phyloP scores from a whole-genome alignment of 805 yeast species.

The Candida vaughaniae region DNA sequence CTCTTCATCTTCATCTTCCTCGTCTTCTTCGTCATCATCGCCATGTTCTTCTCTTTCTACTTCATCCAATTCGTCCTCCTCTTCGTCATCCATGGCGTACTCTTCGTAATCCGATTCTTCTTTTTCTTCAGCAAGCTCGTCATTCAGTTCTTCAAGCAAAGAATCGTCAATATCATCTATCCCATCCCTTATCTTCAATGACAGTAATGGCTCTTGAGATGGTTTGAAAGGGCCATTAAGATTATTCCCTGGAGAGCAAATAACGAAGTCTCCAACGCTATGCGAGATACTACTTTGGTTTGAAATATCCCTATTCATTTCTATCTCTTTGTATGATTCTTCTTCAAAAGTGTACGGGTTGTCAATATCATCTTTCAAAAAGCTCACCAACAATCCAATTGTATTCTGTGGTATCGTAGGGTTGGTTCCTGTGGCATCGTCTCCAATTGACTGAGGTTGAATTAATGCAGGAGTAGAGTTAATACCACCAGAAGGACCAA shows the following conservation, averaged over 20 bases:
- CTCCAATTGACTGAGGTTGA: slow-evolving; percentile 17
- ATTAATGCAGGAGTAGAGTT: slow-evolving; percentile 50
- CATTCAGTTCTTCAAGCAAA: slow-evolving; percentile 2
- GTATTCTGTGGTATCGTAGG: slow-evolving; percentile 37
- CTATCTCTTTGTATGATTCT: slow-evolving; percentile 51
- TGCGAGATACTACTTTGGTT: slow-evolving; percentile 1
- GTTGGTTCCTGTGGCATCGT: slow-evolving; percentile 19
- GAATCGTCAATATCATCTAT: neutral
- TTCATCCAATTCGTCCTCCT: slow-evolving; percentile 15
- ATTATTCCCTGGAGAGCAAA: slow-evolving; percentile 37
- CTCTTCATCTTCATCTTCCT: slow-evolving; percentile 20
- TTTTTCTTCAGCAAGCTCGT: neutral
- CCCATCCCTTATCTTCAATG: slow-evolving; percentile 3
- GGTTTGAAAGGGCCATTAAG: slow-evolving; percentile 8
- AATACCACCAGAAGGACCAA: slow-evolving; percentile 85
- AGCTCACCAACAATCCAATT: slow-evolving; percentile 56
- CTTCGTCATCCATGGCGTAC: slow-evolving; percentile 9
- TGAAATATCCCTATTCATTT: slow-evolving; percentile 12
- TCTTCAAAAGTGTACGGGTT: slow-evolving; percentile 62
- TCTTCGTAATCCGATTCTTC: slow-evolving; percentile 8
- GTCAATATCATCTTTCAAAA: slow-evolving; percentile 65
- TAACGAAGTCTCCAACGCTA: slow-evolving; percentile 23
- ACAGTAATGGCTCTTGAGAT: neutral
- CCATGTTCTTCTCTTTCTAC: slow-evolving; percentile 24
- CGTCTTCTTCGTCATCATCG: slow-evolving; percentile 22